Evolutionary conservation across 2,329 filamentous ascomycete species (phyloP).

Genomic region (Pseudocercospora musae): DNA sequence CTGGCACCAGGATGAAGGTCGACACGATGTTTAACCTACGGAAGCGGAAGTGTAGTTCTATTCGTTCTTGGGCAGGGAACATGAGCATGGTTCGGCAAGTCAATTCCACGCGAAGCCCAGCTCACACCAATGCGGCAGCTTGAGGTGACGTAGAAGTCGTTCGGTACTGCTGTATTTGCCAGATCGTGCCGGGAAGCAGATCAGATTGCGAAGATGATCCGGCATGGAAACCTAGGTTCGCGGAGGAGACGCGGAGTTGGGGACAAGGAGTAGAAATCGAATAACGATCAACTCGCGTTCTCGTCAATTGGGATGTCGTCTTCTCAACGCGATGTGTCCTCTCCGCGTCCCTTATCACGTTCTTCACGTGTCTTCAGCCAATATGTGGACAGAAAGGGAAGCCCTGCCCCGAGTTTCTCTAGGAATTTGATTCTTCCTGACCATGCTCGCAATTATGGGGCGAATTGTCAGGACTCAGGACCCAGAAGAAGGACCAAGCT

Average conservation of each 20-base stretch:
- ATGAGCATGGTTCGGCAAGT: background rate
- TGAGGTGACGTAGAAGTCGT: background rate
- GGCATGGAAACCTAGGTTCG: background rate
- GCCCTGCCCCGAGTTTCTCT: background rate
- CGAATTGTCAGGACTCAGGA: too few relatives aligned
- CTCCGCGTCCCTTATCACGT: too few relatives aligned
- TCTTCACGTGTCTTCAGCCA: too few relatives aligned
- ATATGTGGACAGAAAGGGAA: background rate
- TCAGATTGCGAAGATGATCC: background rate
- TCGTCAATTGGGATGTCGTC: background rate
- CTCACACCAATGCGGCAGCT: background rate
- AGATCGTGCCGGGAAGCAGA: background rate
- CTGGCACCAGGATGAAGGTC: background rate
- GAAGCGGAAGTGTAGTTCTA: background rate
- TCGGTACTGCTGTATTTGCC: background rate
- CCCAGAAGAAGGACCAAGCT: too few relatives aligned
- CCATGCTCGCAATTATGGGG: background rate
- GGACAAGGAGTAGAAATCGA: background rate
- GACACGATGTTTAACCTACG: background rate
- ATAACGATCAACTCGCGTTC: background rate
- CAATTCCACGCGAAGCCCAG: background rate
- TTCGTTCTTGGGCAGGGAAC: background rate
- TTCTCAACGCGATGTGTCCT: too few relatives aligned
- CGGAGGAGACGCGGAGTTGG: background rate
- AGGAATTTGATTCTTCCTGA: background rate